These are phyloP conservation scores for Fusarium sp. DNA, from an alignment of 2,329 filamentous ascomycete species.

Conservation along the genomic window DNA sequence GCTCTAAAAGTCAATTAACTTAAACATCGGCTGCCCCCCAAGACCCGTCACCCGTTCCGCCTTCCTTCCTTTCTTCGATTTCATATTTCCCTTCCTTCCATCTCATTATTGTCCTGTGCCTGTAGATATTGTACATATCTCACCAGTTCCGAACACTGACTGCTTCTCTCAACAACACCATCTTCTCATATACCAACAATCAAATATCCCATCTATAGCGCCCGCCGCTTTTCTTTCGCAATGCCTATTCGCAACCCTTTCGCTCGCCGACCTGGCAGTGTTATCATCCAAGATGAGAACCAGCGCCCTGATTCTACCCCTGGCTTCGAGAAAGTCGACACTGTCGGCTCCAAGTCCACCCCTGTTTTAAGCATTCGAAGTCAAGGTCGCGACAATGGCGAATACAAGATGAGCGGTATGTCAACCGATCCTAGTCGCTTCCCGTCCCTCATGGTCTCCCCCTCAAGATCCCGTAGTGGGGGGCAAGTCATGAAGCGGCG, in stretches of 20 bases:
- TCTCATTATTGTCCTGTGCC: neutral
- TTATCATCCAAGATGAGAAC: slow-evolving; percentile 64
- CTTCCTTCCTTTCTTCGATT: slow-evolving; percentile 15
- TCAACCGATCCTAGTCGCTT: slow-evolving; percentile 30
- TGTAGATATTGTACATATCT: neutral
- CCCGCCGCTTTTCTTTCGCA: slow-evolving; percentile 38
- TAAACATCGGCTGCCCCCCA: slow-evolving; percentile 36
- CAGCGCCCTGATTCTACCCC: slow-evolving; percentile 56
- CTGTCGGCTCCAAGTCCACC: slow-evolving; percentile 70
- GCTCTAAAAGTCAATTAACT: slow-evolving; percentile 39
- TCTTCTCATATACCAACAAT: slow-evolving; percentile 21
- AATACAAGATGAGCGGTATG: slow-evolving; percentile 86
- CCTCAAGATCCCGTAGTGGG: slow-evolving; percentile 13
- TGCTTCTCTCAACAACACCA: slow-evolving; percentile 6
- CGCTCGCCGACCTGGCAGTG: slow-evolving; percentile 66
- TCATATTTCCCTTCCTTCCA: slow-evolving; percentile 12
- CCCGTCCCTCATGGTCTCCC: slow-evolving; percentile 18
- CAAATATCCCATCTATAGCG: slow-evolving; percentile 12
- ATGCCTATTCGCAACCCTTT: slow-evolving; percentile 84
- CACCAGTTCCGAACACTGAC: neutral
- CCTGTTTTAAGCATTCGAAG: slow-evolving; percentile 72
- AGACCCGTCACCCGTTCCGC: neutral
- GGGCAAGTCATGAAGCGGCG: slow-evolving; percentile 28
- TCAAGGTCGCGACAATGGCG: slow-evolving; percentile 72
- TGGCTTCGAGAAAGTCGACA: slow-evolving; percentile 72